Base-by-base conservation (phyloP, 2,329 filamentous ascomycete species). In the Colletotrichum spinosum region DNA sequence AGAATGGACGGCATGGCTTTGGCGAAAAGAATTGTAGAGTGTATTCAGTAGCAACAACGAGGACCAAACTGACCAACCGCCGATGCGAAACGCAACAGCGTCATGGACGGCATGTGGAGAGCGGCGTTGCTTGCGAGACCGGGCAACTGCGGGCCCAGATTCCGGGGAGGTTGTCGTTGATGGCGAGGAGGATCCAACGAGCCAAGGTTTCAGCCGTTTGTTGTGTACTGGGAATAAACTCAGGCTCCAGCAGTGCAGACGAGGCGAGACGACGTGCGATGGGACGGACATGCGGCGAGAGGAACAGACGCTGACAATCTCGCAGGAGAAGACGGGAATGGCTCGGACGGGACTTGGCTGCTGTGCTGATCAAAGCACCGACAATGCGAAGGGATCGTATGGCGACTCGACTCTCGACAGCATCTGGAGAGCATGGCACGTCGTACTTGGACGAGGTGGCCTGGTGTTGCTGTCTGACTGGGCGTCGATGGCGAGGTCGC, bases 301-400 rank as follows among this genome's bases (percentile, higher is more conserved):
- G 34, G 60, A 64, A 64, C 60, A 60, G 60, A 60, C 60, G 13
- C 15, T 48, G 55, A 54, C 55, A 60, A 60, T 58, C 37, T 52
- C 4, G 55, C 41, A 59, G 55, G n/a, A 35, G 42, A 42, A 15
- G 12, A 38, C 39, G 45, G 35, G 37, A 41, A 35, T 49, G 13
- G 35, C 45, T 55, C 35, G 44, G 55, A 60, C 39, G n/a, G 60
- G 35, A 17, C 37, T 34, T 15, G 38, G 38, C 34, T 38, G 37
- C 34, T 25, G 35, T 13, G 56, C 11, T 39, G 42, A 55, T 59
- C 39, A 34, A 41, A 46, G 55, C 60, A 53, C 12, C 34, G 33
- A 15, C 38, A 33, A 42, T 57, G 52, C 33, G 8, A 35, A 25
- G 25, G 25, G 25, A 25, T 25, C 25, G 25, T 25, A 25, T 25